Evolutionary conservation across 2,329 filamentous ascomycete genomes (phyloP), one percentile per base, ranked within the genome.

Genomic region (Alternaria sp.): DNA sequence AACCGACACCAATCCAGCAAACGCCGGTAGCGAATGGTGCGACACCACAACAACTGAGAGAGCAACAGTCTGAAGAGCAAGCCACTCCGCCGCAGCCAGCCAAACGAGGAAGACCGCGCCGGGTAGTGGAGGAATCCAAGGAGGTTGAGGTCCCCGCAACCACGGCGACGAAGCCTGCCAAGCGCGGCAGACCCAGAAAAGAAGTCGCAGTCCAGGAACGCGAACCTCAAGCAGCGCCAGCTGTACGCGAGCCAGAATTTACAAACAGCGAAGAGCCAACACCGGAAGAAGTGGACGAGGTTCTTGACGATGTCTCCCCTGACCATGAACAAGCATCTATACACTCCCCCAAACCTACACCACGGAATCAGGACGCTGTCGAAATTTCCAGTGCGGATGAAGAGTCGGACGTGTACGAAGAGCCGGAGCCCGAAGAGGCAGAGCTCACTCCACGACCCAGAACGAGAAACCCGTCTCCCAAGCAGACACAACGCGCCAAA

Each of bases 281-380:
- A 4, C 45, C 44, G 2, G 64, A 65, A 23, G 59, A 62, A 6
- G 59, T 25, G 9, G 30, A 15, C 50, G 62, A 12, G 50, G 25
- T 21, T 12, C 10, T 63, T 13, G 71, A 74, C 28, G 68, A 74
- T 21, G 64, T 73, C 17, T 76, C 72, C 15, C 71, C 68, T 40
- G 62, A 68, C n/a, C 60, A 54, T 45, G 57, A 59, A 11, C 64
- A 57, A 54, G 52, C 32, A 25, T 51, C 43, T 51, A 58, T 62
- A 32, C 55, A 26, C 5, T 36, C 62, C 7, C 40, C 17, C 10
- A 62, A 65, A 36, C 36, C 54, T 26, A 23, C 25, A 23, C 54
- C 44, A 49, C 54, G 36, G 45, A 21, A 28, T 9, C 54, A 64
- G 23, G 63, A 63, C 28, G 40, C 54, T 13, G 44, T 68, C 5